A percentile compares a stretch with the other conserved stretches of the same genome.
phyloP scores from a whole-genome alignment of 1,284 basidiomycete genomes.

The Erythrobasidium hasegawianum region DNA sequence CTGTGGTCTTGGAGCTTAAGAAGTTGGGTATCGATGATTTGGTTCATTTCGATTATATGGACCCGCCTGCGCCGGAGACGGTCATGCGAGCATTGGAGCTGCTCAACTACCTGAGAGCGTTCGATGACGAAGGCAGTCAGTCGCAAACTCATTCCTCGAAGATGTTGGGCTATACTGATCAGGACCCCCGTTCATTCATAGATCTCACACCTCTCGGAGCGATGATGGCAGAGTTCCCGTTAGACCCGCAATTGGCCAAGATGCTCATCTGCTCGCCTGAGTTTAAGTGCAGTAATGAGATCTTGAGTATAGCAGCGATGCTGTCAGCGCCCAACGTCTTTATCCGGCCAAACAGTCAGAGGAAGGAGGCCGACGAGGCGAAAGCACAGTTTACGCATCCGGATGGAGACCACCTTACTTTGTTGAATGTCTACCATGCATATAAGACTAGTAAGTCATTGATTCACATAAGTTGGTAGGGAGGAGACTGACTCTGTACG shows the following conservation, averaged over 20 bases:
- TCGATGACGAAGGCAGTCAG: slow-evolving; percentile 82
- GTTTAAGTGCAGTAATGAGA: slow-evolving; percentile 94
- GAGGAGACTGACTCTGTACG: slow-evolving; percentile 45
- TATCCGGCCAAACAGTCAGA: slow-evolving; percentile 80
- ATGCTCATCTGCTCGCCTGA: slow-evolving; percentile 91
- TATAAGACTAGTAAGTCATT: slow-evolving; percentile 79
- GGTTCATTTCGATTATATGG: slow-evolving; percentile 92
- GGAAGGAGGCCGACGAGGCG: slow-evolving; percentile 86
- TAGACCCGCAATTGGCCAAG: slow-evolving; percentile 95
- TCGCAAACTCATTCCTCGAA: too few relatives aligned
- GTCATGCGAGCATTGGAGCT: slow-evolving; percentile 96
- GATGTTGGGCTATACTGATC: too few relatives aligned
- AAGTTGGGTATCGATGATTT: slow-evolving; percentile 75
- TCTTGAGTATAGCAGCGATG: slow-evolving; percentile 93
- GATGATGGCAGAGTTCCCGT: slow-evolving; percentile 96
- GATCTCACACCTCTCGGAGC: slow-evolving; percentile 76
- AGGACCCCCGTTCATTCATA: not conserved
- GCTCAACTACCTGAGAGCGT: slow-evolving; percentile 83
- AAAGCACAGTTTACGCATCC: slow-evolving; percentile 85
- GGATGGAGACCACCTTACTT: slow-evolving; percentile 89
- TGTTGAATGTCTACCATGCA: slow-evolving; percentile 93
- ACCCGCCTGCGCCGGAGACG: slow-evolving; percentile 93
- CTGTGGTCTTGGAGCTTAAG: slow-evolving; percentile 88
- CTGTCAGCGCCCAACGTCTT: slow-evolving; percentile 93
- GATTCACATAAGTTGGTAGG: not conserved